Base-by-base conservation (phyloP, 2,329 filamentous ascomycete species). In the Fusarium fujikuroi region DNA sequence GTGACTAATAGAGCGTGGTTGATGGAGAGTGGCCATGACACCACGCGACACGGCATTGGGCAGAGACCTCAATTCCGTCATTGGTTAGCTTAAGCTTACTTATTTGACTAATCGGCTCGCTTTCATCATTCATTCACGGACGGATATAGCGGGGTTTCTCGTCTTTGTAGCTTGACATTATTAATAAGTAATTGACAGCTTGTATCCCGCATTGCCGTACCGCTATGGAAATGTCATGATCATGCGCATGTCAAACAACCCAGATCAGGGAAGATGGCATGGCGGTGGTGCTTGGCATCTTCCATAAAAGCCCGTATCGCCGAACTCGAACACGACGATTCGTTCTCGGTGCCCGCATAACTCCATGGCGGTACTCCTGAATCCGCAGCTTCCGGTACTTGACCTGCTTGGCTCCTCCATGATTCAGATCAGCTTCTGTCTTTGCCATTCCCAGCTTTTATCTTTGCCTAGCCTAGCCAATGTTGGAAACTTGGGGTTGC, bases 41-140 rank as follows among this genome's bases (percentile, higher is more conserved):
- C 54, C 68, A 74, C 71, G 54, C 75, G 70, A 77, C 73, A 77
- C 25, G 56, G 43, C 50, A 70, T 65, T 73, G 65, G 60, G 53
- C 43, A 65, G 47, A 60, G 32, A 60, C 59, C n/a, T 66, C 47
- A 40, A 44, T 69, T 60, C 69, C 52, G 47, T 66, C 67, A 70
- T 70, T 60, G 34, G 23, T 52, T 30, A 58, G 65, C 58, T 69
- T 56, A 56, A 54, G 50, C 59, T 69, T 46, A 69, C 43, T 46
- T 43, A 28, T 39, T 62, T 64, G 66, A 60, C 46, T 69, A 63
- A 49, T 63, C 49, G 49, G 59, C 50, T 39, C 36, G 23, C 37
- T 69, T 30, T 46, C 36, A 43, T 56, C 32, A 21, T 39, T 43
- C 21, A 47, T 44, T 39, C 47, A 49, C 34, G 36, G 44, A 47